A percentile compares a stretch with the other conserved stretches of the same genome.
phyloP scores from a whole-genome alignment of 495 filamentous ascomycete species.

The Haplographium delicatum region DNA sequence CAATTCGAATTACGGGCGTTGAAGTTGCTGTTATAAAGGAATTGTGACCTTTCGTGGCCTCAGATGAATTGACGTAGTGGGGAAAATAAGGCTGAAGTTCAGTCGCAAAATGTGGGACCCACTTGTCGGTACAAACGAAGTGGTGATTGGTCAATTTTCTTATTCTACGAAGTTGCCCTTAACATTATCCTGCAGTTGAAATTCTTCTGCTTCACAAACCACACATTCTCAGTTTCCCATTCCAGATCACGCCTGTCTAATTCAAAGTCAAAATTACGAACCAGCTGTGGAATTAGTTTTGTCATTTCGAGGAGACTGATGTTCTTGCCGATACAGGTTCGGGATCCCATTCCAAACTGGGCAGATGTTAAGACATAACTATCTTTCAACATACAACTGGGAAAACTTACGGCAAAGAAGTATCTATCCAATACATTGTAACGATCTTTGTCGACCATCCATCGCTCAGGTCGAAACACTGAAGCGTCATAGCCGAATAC shows the following conservation, averaged over 20 bases:
- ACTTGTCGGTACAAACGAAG: too few species aligned
- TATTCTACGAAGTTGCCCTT: not conserved
- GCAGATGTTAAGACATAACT: not conserved
- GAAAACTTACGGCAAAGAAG: constrained; percentile 36
- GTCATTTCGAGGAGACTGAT: constrained; percentile 58
- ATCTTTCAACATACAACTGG: not conserved
- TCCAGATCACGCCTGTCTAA: constrained; percentile 2
- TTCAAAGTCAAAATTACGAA: constrained; percentile 50
- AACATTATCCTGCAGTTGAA: constrained; percentile 1
- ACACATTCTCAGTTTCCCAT: constrained; percentile 2
- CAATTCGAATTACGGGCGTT: too few species aligned
- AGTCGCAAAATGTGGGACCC: too few species aligned
- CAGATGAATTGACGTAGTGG: not conserved
- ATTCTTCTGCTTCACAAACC: constrained; percentile 3
- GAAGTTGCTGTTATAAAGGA: too few species aligned
- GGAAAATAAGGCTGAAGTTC: not conserved
- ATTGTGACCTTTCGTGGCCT: too few species aligned
- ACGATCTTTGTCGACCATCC: constrained; percentile 32
- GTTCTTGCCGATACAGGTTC: constrained; percentile 65
- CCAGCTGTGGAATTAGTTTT: constrained; percentile 58
- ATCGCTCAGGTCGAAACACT: constrained; percentile 50
- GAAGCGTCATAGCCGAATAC: constrained; percentile 54
- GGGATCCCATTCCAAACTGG: constrained; percentile 58
- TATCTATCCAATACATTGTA: constrained; percentile 9
- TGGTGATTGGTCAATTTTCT: too few species aligned